Evolutionary conservation across 345 rosid species (phyloP), one percentile per base, ranked within the genome.

Genomic region (Syzygium jambos): DNA sequence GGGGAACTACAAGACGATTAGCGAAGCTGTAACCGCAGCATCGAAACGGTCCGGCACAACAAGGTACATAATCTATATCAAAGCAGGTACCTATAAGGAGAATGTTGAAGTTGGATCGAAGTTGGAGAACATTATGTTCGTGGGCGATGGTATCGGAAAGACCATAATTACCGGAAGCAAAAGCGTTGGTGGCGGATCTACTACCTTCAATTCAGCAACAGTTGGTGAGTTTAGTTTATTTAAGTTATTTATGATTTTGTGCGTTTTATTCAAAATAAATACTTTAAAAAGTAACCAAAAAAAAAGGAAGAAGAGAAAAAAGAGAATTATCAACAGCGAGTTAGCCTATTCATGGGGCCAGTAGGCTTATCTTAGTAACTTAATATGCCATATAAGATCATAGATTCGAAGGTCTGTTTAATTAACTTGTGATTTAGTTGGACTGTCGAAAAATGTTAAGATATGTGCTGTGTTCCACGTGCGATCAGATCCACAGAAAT

Each of bases 181-280:
- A 90, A 97, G 99, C 55, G 98, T 97, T 38, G 97, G 95, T 7
- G 98, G 98, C 56, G 98, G 99, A n/a, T 54, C 93, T 59, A 95
- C 99, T 41, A 96, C 99, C 80, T 97, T 96, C 89, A 92, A 92
- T 17, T 96, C 99, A 38, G 98, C 99, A 41, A 97, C 98, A 22
- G 95, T 97, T 68, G 98, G 98, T 97, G 88, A 93, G 98, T 87
- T 51, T 85, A 30, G 9, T 17, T 30, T 38, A 68, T 34, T 23
- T 7, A 19, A 51, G 41, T 29, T n/a, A 68, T 30, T 17, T 30
- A 34, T 68, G 78, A 9, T 68, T 30, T 68, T 68, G 23, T 30
- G 25, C 12, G 30, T 68, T 68, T 68, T 68, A 68, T 68, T 68
- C 23, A 16, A 68, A 30, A 68, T 1, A 16, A 17, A 30, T 8